A percentile compares a stretch with the other conserved stretches of the same genome.
Conservation (phyloP, 306 rosid species). For the Quercus parvula region DNA sequence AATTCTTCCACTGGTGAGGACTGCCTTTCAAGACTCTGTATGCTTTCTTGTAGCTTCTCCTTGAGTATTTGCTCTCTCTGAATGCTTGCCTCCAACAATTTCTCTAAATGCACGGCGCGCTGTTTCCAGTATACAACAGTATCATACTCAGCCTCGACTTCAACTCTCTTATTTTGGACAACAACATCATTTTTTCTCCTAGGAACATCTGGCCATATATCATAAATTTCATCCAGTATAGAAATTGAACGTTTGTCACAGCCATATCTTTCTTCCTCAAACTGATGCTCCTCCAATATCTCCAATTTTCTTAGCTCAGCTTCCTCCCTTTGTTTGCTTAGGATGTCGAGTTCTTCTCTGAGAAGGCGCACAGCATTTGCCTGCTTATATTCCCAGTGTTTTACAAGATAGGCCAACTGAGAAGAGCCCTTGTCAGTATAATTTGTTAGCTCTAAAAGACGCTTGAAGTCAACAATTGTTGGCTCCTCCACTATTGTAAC, state of each 20-base stretch:
- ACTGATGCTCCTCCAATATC: constrained; percentile 71
- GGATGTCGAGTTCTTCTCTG: constrained; percentile 76
- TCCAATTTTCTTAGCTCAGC: constrained; percentile 87
- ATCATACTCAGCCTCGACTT: constrained; percentile 76
- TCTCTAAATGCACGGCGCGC: constrained; percentile 57
- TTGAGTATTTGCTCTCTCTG: constrained; percentile 66
- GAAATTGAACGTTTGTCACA: constrained; percentile 84
- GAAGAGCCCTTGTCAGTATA: constrained; percentile 85
- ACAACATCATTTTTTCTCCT: constrained; percentile 53
- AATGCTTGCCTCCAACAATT: constrained; percentile 61
- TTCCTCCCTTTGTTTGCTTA: constrained; percentile 68
- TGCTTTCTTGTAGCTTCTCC: constrained; percentile 72
- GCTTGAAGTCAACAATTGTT: constrained; percentile 75
- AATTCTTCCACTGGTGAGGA: constrained; percentile 89
- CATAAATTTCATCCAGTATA: constrained; percentile 75
- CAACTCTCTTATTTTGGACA: constrained; percentile 68
- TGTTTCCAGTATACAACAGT: constrained; percentile 84
- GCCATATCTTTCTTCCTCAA: constrained; percentile 68
- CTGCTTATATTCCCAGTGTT: constrained; percentile 90
- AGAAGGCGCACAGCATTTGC: constrained; percentile 88
- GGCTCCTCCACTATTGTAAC: constrained; percentile 76
- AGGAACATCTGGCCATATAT: constrained; percentile 74
- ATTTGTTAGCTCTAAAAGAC: constrained; percentile 77
- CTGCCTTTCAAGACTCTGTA: constrained; percentile 65
- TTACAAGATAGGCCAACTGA: constrained; percentile 69